A percentile compares a stretch with the other conserved stretches of the same genome.
phyloP scores from a whole-genome alignment of 1,139 yeast species.

The Lodderomyces elongisporus region DNA sequence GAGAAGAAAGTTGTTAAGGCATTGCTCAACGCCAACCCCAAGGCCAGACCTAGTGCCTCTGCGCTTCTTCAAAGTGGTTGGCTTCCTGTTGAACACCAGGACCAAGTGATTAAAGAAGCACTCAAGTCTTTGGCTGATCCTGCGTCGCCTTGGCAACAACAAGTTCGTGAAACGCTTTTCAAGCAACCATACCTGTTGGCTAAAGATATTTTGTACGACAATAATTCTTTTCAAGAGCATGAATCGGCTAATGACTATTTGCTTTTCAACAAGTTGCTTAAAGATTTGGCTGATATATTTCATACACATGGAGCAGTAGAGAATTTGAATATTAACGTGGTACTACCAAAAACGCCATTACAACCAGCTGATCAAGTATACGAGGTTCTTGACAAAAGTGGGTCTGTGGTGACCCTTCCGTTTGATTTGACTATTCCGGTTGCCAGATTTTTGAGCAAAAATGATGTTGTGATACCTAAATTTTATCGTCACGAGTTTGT shows the following conservation, averaged over 20 bases:
- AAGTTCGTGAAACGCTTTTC: constrained; percentile 80
- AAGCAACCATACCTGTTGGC: constrained; percentile 80
- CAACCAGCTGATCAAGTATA: constrained; percentile 64
- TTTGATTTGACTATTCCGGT: constrained; percentile 85
- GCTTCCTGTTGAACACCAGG: constrained; percentile 85
- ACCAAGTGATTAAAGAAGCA: constrained; percentile 84
- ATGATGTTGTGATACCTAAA: constrained; percentile 52
- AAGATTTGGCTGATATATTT: constrained; percentile 57
- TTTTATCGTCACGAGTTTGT: constrained; percentile 76
- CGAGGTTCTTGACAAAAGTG: constrained; percentile 78
- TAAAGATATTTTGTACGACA: constrained; percentile 73
- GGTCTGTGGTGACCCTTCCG: constrained; percentile 81
- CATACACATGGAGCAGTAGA: constrained; percentile 83
- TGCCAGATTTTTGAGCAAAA: constrained; percentile 75
- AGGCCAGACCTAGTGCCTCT: constrained; percentile 71
- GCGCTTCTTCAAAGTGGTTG: constrained; percentile 73
- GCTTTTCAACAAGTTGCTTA: constrained; percentile 47
- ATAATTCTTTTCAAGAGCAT: constrained; percentile 12
- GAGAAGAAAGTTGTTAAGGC: constrained; percentile 64
- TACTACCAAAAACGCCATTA: constrained; percentile 78
- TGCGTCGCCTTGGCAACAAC: constrained; percentile 90
- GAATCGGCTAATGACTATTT: constrained; percentile 29
- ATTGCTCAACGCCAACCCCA: constrained; percentile 75
- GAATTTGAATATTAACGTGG: constrained; percentile 43
- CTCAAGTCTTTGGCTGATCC: constrained; percentile 81